These are phyloP conservation scores for Sclerotinia borealis DNA, from an alignment of 2,329 filamentous ascomycete species.

Conservation along the genomic window DNA sequence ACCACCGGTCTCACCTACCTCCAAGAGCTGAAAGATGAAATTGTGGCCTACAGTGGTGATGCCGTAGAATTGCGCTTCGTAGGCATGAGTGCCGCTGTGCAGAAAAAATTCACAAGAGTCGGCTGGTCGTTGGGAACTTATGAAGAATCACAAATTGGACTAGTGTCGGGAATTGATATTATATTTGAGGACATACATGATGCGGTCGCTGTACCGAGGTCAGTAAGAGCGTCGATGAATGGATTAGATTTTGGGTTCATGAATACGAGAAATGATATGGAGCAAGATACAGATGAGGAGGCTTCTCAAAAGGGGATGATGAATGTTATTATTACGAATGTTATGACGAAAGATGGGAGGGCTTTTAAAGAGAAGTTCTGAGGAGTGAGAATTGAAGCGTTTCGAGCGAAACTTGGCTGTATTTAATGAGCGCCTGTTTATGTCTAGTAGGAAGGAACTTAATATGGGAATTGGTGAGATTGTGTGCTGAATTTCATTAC, in stretches of 20 bases:
- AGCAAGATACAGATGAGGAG: neutral
- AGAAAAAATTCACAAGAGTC: conserved; percentile 14
- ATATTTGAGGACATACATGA: conserved; percentile 4
- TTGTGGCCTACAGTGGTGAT: conserved; percentile 15
- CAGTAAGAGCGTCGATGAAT: conserved; percentile 1
- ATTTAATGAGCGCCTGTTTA: too few species aligned
- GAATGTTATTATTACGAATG: conserved; percentile 1
- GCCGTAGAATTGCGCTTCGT: conserved; percentile 22
- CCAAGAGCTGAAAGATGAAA: conserved; percentile 14
- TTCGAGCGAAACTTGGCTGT: too few species aligned
- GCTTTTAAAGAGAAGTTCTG: neutral
- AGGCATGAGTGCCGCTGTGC: conserved; percentile 16
- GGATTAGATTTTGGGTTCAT: neutral
- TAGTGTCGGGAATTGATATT: neutral
- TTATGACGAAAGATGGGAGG: conserved; percentile 7
- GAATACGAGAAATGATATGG: neutral
- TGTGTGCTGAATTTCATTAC: too few species aligned
- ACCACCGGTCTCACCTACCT: conserved; percentile 15
- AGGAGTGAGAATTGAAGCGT: neutral
- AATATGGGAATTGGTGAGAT: too few species aligned
- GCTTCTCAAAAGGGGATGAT: neutral
- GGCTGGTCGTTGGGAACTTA: neutral
- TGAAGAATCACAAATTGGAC: conserved; percentile 7
- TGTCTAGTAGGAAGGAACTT: too few species aligned
- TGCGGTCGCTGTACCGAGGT: neutral